phyloP scores from a whole-genome alignment of 331 rosid species.

The Telfairia occidentalis region DNA sequence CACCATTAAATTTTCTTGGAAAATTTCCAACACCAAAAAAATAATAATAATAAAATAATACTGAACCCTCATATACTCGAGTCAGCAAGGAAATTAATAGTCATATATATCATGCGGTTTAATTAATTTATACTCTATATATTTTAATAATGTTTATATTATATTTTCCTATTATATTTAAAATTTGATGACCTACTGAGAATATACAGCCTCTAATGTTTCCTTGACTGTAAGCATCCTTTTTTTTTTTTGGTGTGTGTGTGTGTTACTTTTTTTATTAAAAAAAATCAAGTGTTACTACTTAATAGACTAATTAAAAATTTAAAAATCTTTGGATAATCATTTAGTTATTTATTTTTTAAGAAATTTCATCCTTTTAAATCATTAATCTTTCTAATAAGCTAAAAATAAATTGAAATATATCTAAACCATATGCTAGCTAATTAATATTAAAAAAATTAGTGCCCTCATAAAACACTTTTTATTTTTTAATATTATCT shows the following conservation, averaged over 20 bases:
- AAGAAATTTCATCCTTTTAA: no score
- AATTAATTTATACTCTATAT: background rate
- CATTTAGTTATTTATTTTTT: background rate
- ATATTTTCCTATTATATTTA: background rate
- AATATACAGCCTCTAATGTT: background rate
- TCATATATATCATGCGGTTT: background rate
- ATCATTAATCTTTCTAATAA: no score
- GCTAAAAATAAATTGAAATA: no score
- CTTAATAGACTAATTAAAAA: background rate
- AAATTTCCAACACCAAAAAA: background rate
- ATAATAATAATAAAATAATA: background rate
- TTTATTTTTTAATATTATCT: no score
- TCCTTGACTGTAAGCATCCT: background rate
- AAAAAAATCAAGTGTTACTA: background rate
- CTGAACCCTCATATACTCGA: background rate
- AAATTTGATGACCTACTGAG: background rate
- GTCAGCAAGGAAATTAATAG: no score
- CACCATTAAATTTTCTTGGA: background rate
- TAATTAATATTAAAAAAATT: no score
- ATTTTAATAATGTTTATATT: background rate
- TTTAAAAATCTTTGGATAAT: background rate
- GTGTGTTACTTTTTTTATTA: background rate
- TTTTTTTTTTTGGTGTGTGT: no score
- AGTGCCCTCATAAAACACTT: no score
- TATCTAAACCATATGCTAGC: no score